These are phyloP conservation scores for Russula earlei DNA, from an alignment of 768 basidiomycete genomes.

Conservation along the genomic window DNA sequence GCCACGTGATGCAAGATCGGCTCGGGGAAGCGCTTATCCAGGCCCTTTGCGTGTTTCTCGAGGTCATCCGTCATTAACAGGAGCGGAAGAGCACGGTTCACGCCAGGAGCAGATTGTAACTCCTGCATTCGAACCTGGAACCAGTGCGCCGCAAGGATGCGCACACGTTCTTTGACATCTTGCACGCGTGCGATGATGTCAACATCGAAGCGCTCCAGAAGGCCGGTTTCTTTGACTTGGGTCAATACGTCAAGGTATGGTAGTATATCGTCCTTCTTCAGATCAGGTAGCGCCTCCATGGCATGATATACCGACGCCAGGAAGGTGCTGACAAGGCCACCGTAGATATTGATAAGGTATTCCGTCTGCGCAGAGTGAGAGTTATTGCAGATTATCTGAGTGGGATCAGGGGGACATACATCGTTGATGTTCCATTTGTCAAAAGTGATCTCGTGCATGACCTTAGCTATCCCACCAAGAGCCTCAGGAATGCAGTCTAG, in stretches of 20 bases:
- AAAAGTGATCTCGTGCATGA: conserved; percentile 57
- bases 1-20: conserved; percentile 65
- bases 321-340: conserved; percentile 76
- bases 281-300: conserved; percentile 63
- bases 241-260: conserved; percentile 61
- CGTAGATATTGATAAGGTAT: conserved; percentile 57
- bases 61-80: conserved; percentile 81
- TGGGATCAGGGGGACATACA: conserved; percentile 39
- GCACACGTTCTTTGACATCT: conserved; percentile 60
- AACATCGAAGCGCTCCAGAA: conserved; percentile 64
- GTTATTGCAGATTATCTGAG: conserved; percentile 3
- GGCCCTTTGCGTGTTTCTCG: conserved; percentile 72
- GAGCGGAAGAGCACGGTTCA: conserved; percentile 73
- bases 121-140: conserved; percentile 57
- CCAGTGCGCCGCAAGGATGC: conserved; percentile 47
- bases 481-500: conserved; percentile 93
- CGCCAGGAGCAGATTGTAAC: conserved; percentile 59
- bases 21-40: conserved; percentile 82
- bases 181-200: conserved; percentile 58
- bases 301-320: conserved; percentile 76
- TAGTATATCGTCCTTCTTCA: conserved; percentile 63
- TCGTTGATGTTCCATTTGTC: conserved; percentile 76
- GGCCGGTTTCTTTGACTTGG: conserved; percentile 55
- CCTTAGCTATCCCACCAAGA: conserved; percentile 59
- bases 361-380: conserved; percentile 40